Conservation (phyloP, 495 filamentous ascomycete species). For the Penicillium nucicola region DNA sequence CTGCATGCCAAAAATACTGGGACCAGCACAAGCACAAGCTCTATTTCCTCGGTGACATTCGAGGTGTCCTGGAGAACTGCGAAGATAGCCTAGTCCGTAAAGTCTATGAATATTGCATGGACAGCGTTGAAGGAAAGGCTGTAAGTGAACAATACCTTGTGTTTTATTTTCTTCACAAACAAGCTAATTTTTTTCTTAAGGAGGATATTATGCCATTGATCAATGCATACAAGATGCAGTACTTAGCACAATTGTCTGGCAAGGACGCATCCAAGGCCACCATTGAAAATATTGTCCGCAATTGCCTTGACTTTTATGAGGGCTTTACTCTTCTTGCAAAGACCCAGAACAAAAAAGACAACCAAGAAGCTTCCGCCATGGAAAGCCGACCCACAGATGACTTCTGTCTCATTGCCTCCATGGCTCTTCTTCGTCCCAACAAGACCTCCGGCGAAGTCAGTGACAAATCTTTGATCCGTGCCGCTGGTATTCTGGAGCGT, state of each 20-base stretch:
- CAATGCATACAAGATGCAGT: constrained; percentile 57
- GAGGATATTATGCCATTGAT: constrained; percentile 37
- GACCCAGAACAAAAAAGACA: constrained; percentile 1
- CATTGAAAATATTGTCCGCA: constrained; percentile 43
- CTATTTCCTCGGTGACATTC: constrained; percentile 54
- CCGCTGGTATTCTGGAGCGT: constrained; percentile 48
- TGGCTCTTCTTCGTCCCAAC: constrained; percentile 48
- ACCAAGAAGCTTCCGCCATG: constrained; percentile 29
- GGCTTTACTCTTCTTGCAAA: constrained; percentile 7
- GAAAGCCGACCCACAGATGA: constrained; percentile 59
- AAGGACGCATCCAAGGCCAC: constrained; percentile 27
- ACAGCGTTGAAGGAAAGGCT: constrained; percentile 23
- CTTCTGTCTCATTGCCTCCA: constrained; percentile 53
- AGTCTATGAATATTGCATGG: constrained; percentile 22
- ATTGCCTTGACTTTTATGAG: constrained; percentile 47
- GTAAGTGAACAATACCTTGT: constrained; percentile 21
- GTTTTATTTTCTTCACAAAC: background rate
- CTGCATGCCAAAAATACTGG: constrained; percentile 47
- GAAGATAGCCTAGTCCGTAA: constrained; percentile 27
- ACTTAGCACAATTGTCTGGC: constrained; percentile 48
- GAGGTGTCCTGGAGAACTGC: constrained; percentile 34
- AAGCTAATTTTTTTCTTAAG: constrained; percentile 6
- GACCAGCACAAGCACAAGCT: constrained; percentile 46
- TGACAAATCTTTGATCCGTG: constrained; percentile 47
- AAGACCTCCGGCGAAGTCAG: constrained; percentile 17